Evolutionary conservation across 371 early-diverging fungal species (phyloP).

Genomic region (Rhizopus microsporus): DNA sequence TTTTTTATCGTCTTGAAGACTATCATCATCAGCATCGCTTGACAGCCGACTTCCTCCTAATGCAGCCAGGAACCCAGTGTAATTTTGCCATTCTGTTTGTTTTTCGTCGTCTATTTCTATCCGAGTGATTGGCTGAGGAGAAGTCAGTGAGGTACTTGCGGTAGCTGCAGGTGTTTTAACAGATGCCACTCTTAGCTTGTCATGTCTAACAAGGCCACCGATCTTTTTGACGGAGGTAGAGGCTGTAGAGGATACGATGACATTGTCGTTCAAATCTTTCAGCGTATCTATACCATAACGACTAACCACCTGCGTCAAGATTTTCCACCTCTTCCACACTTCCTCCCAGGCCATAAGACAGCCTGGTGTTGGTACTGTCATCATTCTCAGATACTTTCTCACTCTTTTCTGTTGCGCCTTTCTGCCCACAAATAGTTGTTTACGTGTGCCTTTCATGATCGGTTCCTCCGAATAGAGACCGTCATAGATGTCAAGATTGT

Average conservation of each 20-base stretch:
- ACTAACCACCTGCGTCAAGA: constrained; percentile 36
- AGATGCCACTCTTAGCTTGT: constrained; percentile 9
- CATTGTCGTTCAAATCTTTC: constrained; percentile 11
- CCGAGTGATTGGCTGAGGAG: constrained; percentile 21
- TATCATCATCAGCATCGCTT: constrained; percentile 17
- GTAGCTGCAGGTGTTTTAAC: constrained; percentile 10
- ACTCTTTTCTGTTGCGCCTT: constrained; percentile 78
- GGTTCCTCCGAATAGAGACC: constrained; percentile 60
- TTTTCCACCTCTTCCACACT: constrained; percentile 77
- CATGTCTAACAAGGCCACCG: constrained; percentile 28
- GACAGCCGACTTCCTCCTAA: constrained; percentile 75
- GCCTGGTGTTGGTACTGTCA: constrained; percentile 67
- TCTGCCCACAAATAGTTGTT: constrained; percentile 56
- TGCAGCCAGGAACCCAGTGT: constrained; percentile 85
- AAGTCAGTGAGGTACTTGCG: neutral
- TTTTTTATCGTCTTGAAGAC: constrained; percentile 20
- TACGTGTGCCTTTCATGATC: constrained; percentile 9
- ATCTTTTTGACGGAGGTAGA: constrained; percentile 23
- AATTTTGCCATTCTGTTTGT: constrained; percentile 74
- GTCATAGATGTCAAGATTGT: constrained; percentile 70
- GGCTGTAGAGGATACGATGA: neutral
- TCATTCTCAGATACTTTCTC: constrained; percentile 65
- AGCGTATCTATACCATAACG: constrained; percentile 25
- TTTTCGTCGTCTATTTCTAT: constrained; percentile 43
- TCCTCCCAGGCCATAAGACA: constrained; percentile 85